A percentile compares a stretch with the other conserved stretches of the same genome.
phyloP scores from a whole-genome alignment of 1,284 basidiomycete genomes.

The Trametes hirsuta region DNA sequence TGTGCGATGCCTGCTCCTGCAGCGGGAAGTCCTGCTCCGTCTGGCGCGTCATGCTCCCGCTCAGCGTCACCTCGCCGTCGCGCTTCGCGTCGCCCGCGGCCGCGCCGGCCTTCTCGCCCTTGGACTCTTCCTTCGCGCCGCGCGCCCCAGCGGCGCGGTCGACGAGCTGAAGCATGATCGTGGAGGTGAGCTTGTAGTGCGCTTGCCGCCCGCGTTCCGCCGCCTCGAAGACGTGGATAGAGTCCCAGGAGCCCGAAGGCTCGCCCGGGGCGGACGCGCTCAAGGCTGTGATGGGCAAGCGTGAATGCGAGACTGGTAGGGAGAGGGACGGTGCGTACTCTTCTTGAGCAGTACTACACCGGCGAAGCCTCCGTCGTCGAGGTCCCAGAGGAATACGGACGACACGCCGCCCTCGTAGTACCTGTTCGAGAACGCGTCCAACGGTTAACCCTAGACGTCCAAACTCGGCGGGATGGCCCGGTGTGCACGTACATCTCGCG shows the following conservation, averaged over 20 bases:
- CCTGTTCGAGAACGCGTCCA: conserved; percentile 42
- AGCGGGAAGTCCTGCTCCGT: conserved; percentile 87
- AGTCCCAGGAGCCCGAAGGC: conserved; percentile 92
- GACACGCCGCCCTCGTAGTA: conserved; percentile 98
- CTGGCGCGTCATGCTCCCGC: conserved; percentile 98
- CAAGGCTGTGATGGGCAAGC: conserved; percentile 50
- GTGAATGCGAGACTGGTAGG: not conserved
- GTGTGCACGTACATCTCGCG: conserved; percentile 79
- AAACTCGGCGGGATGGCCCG: not conserved
- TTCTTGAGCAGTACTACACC: conserved; percentile 98
- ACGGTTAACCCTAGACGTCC: not conserved
- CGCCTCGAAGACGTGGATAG: conserved; percentile 97
- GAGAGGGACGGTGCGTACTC: conserved; percentile 54
- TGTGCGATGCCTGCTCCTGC: conserved; percentile 79
- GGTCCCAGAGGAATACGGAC: conserved; percentile 98
- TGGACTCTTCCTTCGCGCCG: conserved; percentile 41
- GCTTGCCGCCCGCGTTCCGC: conserved; percentile 88
- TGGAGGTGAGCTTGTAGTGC: conserved; percentile 97
- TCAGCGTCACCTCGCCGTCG: conserved; percentile 81
- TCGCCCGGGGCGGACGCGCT: conserved; percentile 55
- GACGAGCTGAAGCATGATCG: conserved; percentile 94
- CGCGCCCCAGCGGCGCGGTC: conserved; percentile 48
- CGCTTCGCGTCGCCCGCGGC: conserved; percentile 48
- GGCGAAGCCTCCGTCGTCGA: conserved; percentile 95
- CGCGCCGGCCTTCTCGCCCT: conserved; percentile 36